phyloP scores from a whole-genome alignment of 768 basidiomycete species.

The Lepiota venenata region DNA sequence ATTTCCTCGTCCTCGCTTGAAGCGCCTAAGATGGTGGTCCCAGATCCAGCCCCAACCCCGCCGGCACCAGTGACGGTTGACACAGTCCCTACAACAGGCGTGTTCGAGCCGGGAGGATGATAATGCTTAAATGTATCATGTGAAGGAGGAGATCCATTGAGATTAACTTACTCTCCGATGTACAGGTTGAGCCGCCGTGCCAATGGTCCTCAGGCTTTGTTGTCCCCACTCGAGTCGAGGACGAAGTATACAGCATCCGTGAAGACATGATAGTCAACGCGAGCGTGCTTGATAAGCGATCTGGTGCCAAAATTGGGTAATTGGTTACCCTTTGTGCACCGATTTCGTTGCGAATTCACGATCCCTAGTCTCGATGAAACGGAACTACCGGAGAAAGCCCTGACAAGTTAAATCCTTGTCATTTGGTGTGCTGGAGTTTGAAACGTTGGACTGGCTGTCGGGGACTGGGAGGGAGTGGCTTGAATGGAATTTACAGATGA shows the following conservation, averaged over 20 bases:
- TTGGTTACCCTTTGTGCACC: neutral
- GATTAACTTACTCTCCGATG: constrained; percentile 74
- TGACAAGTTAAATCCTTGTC: constrained; percentile 18
- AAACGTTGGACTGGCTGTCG: constrained; percentile 47
- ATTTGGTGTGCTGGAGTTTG: constrained; percentile 48
- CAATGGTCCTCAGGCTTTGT: constrained; percentile 61
- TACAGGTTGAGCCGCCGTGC: constrained; percentile 29
- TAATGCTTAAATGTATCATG: no score
- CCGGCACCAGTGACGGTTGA: no score
- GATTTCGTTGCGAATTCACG: constrained; percentile 10
- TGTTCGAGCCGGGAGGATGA: no score
- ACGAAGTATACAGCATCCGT: constrained; percentile 84
- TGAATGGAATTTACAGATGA: constrained; percentile 38
- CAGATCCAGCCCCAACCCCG: no score
- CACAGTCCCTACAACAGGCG: no score
- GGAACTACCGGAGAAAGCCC: constrained; percentile 32
- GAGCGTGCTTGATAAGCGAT: constrained; percentile 92
- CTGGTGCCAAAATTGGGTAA: constrained; percentile 46
- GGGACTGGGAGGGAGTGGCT: constrained; percentile 37
- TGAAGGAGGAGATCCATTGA: constrained; percentile 1
- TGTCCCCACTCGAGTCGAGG: constrained; percentile 40
- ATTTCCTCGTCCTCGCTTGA: no score
- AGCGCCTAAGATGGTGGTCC: no score
- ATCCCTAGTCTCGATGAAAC: constrained; percentile 45
- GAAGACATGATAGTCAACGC: constrained; percentile 95